A percentile compares a stretch with the other conserved stretches of the same genome.
phyloP scores from a whole-genome alignment of 2,329 filamentous ascomycete genomes.

The Aureobasidium musti region DNA sequence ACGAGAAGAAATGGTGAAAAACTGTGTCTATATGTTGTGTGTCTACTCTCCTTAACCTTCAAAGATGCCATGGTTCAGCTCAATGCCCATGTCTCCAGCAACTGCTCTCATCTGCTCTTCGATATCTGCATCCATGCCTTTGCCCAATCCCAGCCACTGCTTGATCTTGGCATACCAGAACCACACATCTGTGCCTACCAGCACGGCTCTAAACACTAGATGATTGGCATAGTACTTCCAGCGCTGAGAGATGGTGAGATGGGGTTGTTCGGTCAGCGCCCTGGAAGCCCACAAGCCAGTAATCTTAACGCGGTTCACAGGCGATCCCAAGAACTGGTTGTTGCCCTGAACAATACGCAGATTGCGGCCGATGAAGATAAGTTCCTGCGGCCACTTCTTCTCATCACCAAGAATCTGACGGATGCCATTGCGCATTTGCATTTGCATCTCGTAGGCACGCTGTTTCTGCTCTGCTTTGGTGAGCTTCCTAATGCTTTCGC shows the following conservation, averaged over 20 bases:
- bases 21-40: background rate
- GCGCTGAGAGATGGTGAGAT: slow-evolving; percentile 63
- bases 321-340: slow-evolving; percentile 85
- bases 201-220: slow-evolving; percentile 75
- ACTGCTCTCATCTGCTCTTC: slow-evolving; percentile 84
- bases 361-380: slow-evolving; percentile 89
- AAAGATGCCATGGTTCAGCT: slow-evolving; percentile 85
- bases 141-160: slow-evolving; percentile 73
- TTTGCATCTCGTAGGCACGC: slow-evolving; percentile 76
- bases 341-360: slow-evolving; percentile 92
- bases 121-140: slow-evolving; percentile 92
- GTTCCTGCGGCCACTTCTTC: slow-evolving; percentile 83
- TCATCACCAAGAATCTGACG: slow-evolving; percentile 82
- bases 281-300: slow-evolving; percentile 87
- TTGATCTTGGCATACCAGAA: slow-evolving; percentile 80
- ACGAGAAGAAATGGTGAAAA: background rate
- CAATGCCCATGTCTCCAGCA: slow-evolving; percentile 77
- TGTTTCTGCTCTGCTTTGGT: slow-evolving; percentile 58
- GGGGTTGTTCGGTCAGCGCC: slow-evolving; percentile 73
- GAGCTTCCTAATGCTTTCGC: slow-evolving; percentile 54
- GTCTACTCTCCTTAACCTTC: slow-evolving; percentile 61
- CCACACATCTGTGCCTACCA: slow-evolving; percentile 74
- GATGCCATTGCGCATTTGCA: slow-evolving; percentile 69
- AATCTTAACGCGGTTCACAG: slow-evolving; percentile 89
- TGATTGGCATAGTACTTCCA: slow-evolving; percentile 73